Evolutionary conservation across 768 basidiomycete genomes (phyloP).

Genomic region (Pisolithus microcarpus): DNA sequence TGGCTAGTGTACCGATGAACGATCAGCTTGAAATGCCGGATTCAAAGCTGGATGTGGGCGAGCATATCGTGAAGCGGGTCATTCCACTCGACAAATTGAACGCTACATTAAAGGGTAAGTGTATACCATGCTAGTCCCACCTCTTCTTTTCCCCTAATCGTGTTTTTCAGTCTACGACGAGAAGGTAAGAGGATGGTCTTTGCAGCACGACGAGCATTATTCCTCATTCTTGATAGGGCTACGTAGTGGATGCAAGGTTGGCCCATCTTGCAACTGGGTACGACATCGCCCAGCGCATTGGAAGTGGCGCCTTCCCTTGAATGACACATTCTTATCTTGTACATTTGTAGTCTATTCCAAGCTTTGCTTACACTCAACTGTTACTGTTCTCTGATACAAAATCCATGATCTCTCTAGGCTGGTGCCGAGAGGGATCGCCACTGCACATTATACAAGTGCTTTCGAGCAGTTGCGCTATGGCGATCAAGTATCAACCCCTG

Average conservation of each 20-base stretch:
- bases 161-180: slow-evolving; percentile 43
- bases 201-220: not conserved
- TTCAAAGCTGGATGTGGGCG: slow-evolving; percentile 78
- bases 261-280: slow-evolving; percentile 71
- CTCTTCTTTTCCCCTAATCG: slow-evolving; percentile 1
- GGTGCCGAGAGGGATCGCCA: no score
- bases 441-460: no score
- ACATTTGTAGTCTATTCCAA: no score
- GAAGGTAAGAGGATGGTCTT: slow-evolving; percentile 35
- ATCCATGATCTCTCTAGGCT: no score
- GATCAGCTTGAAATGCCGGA: slow-evolving; percentile 60
- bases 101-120: slow-evolving; percentile 58
- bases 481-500: no score
- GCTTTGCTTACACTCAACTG: no score
- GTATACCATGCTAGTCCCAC: not conserved
- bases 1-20: slow-evolving; percentile 61
- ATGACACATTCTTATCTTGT: no score
- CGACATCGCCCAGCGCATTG: slow-evolving; percentile 42
- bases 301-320: slow-evolving; percentile 19
- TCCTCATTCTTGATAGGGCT: slow-evolving; percentile 34
- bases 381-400: not conserved
- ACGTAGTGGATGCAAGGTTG: slow-evolving; percentile 68
- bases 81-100: slow-evolving; percentile 62
- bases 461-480: no score
- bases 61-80: slow-evolving; percentile 70